phyloP scores from a whole-genome alignment of 2,329 filamentous ascomycete species.

The Trichoderma sp. region DNA sequence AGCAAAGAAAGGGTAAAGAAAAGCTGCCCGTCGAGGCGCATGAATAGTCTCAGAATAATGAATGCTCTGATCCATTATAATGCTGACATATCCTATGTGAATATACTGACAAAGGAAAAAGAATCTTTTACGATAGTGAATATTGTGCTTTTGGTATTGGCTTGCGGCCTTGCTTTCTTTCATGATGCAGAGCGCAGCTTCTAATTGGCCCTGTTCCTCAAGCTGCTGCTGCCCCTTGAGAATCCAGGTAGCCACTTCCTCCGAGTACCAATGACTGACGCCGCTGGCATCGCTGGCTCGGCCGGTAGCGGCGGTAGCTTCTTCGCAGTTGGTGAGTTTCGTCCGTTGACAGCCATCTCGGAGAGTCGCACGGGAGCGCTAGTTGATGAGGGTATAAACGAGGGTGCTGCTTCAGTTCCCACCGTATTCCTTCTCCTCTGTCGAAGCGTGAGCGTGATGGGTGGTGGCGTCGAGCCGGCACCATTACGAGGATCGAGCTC shows the following conservation, averaged over 20 bases:
- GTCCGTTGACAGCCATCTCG: conserved; percentile 8
- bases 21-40: conserved; percentile 7
- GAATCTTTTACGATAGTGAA: not conserved
- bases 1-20: not conserved
- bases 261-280: conserved; percentile 37
- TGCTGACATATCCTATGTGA: conserved; percentile 19
- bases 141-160: not conserved
- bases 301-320: conserved; percentile 3
- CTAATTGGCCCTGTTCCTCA: conserved; percentile 37
- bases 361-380: conserved; percentile 26
- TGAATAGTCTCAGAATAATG: not conserved
- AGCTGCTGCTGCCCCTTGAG: conserved; percentile 34
- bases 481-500: conserved; percentile 49
- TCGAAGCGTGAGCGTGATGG: conserved; percentile 54
- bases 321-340: conserved; percentile 7
- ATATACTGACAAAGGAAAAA: conserved; percentile 16
- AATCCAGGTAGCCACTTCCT: conserved; percentile 46
- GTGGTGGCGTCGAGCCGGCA: conserved; percentile 58
- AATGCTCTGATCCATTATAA: conserved; percentile 11
- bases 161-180: not conserved
- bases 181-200: conserved; percentile 21
- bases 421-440: conserved; percentile 38
- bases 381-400: conserved; percentile 29
- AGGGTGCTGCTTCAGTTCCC: conserved; percentile 32
- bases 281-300: conserved; percentile 21